phyloP scores from a whole-genome alignment of 1,284 basidiomycete genomes.

The Blastosporella zonata region DNA sequence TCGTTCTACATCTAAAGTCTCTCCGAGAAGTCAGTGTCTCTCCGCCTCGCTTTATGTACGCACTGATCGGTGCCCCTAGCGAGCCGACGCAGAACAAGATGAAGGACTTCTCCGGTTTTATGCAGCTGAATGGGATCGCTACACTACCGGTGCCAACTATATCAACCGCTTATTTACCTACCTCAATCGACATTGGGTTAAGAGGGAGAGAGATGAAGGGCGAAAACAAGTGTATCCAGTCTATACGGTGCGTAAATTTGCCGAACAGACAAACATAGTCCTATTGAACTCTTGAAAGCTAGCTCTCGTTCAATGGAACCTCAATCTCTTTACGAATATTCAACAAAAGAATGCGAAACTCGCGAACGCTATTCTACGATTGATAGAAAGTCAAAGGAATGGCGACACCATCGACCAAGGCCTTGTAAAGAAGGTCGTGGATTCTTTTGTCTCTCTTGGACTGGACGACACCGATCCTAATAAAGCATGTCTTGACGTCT shows the following conservation, averaged over 20 bases:
- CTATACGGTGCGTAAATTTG: slow-evolving; percentile 75
- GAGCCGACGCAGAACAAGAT: slow-evolving; percentile 46
- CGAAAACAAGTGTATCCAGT: slow-evolving; percentile 93
- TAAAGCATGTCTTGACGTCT: slow-evolving; percentile 84
- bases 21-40: slow-evolving; percentile 42
- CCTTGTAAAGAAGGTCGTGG: slow-evolving; percentile 93
- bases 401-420: slow-evolving; percentile 95
- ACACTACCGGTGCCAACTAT: slow-evolving; percentile 90
- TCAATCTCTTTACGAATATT: slow-evolving; percentile 86
- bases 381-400: slow-evolving; percentile 92
- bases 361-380: slow-evolving; percentile 81
- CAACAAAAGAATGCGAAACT: slow-evolving; percentile 81
- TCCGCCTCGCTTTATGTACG: not conserved
- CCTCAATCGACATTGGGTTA: slow-evolving; percentile 95
- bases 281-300: slow-evolving; percentile 51
- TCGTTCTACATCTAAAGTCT: slow-evolving; percentile 69
- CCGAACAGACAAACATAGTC: not conserved
- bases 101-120: slow-evolving; percentile 85
- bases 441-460: slow-evolving; percentile 95
- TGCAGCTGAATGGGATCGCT: slow-evolving; percentile 86
- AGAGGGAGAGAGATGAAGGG: slow-evolving; percentile 94
- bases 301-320: slow-evolving; percentile 94
- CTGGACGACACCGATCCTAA: slow-evolving; percentile 85
- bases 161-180: slow-evolving; percentile 94
- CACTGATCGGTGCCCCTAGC: slow-evolving; percentile 13